Conservation (phyloP, 345 rosid genomes). For the Bruguiera sexangula region DNA sequence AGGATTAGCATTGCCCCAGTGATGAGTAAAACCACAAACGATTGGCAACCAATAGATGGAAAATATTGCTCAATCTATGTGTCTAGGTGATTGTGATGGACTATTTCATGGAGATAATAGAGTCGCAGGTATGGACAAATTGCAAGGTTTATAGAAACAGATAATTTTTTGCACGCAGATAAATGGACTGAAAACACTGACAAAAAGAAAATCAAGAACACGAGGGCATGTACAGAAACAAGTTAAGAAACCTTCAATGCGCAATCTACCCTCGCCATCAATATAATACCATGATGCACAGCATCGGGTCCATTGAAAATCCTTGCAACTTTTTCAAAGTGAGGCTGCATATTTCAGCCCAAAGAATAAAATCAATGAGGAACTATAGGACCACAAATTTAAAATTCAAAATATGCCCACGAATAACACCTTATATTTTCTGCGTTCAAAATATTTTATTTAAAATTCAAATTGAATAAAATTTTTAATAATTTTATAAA, state of each 20-base stretch:
- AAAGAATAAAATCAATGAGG: constrained; percentile 16
- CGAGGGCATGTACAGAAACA: no score
- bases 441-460: constrained; percentile 8
- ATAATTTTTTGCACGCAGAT: background rate
- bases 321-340: constrained; percentile 90
- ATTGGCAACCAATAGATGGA: no score
- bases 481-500: no score
- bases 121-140: no score
- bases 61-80: no score
- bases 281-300: constrained; percentile 67
- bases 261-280: constrained; percentile 95
- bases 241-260: constrained; percentile 62
- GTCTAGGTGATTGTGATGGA: no score
- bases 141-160: no score
- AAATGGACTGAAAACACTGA: background rate
- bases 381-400: background rate
- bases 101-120: no score
- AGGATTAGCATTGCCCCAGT: no score
- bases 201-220: background rate
- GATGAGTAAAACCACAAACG: no score
- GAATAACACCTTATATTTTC: constrained; percentile 79
- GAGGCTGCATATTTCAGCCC: constrained; percentile 57
- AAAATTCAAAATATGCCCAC: constrained; percentile 6
- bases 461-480: no score
- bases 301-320: constrained; percentile 89